Base-by-base conservation (phyloP, 2,329 filamentous ascomycete genomes). In the Fusarium camptoceras region DNA sequence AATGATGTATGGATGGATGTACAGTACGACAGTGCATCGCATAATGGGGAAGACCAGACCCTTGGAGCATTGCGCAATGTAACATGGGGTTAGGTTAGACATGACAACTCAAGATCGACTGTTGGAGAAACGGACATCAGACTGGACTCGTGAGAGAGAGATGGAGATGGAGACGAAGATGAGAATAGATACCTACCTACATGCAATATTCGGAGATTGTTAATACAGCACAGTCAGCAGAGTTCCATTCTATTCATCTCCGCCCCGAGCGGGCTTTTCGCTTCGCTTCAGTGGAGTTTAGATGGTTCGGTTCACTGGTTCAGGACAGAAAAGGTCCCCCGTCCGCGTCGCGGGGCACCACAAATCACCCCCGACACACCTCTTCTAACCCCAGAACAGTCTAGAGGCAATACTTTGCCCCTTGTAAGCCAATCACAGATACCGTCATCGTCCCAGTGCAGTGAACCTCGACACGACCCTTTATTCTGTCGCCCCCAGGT, bases 401-500 rank as follows among this genome's bases (percentile, higher is more conserved):
- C 55, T 56, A n/a, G 15, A 43, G 44, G 15, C 10, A 25, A 15
- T 68, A 57, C 51, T 9, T 6, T 2, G 3, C 3, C 7, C 20
- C 5, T 24, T 4, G 11, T 24, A 28, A 34, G 8, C 66, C 66
- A 70, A 70, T 70, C 62, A 70, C 18, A 48, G 27, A 16, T 10
- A 34, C 27, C 42, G 34, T 34, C 51, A 55, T 68, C 54, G 42
- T 37, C 43, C 59, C 61, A 64, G 43, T 28, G 41, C 31, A 41
- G 18, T 43, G 41, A 16, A 22, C 20, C 16, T 47, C 41, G 44
- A 53, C 28, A 42, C 30, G 25, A 64, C 54, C 49, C n/a, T 44
- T 71, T 71, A 68, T 71, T 71, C 62, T 71, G 68, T 71, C 68
- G 34, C 42, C 68, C 41, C 48, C 31, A 31, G 24, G 28, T 41